Base-by-base conservation (phyloP, 257 asterid species). In the Solanum neorickii region DNA sequence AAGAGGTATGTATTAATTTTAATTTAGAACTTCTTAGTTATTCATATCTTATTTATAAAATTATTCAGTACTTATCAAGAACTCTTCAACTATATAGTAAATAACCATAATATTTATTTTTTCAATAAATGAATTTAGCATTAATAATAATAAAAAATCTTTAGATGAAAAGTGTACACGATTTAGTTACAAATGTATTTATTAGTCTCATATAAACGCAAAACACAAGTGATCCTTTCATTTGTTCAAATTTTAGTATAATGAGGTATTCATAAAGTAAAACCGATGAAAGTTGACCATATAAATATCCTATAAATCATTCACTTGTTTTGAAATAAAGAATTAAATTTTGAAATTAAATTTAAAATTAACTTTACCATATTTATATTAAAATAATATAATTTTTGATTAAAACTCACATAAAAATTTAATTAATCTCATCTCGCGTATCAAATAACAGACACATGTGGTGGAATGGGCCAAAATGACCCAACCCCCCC, bases 281-380 rank as follows among this genome's bases (percentile, higher is more conserved):
- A 2, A 14, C 15, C 6, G 5, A 23, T n/a, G 16, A 8, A 65
- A 66, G 20, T 18, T 9, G 0, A 66, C 2, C 27, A 0, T 25
- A 66, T 25, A 66, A 66, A 66, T 66, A 66, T 20, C 15, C 14
- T 49, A 49, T 49, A 49, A 14, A 49, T 14, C 0, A 3, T 49
- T 15, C 21, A 49, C 8, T 49, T 18, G 3, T 18, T 47, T 18
- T 49, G 3, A 49, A 49, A 49, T 49, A 5, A 16, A 52, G 6
- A 6, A 7, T 0, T 20, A 20, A 59, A 59, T 59, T 0, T 59
- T 0, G 12, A 56, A 0, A 56, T 20, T 12, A 1, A 62, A 62
- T 21, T 23, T 62, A 11, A 62, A 23, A 60, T 23, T 23, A 21
- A 60, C 31, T 60, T 5, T 23, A 60, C 23, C 69, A 52, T 6